Conservation (phyloP, 106 monocot species). For the Acanthochlamys bracteata region DNA sequence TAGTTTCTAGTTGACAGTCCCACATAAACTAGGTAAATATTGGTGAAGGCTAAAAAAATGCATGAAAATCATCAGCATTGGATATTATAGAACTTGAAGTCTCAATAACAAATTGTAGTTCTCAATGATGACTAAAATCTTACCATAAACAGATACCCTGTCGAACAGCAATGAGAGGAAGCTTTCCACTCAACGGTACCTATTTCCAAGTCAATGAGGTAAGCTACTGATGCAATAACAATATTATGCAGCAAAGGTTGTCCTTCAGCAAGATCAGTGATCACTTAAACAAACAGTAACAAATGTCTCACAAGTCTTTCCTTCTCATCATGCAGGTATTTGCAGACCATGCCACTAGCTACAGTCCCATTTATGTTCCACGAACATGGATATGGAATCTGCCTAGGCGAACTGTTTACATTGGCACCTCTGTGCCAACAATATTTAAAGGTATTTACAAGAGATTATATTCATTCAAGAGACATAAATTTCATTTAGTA, state of each 20-base stretch:
- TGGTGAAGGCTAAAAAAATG: no score
- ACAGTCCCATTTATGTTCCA: slow-evolving; percentile 38
- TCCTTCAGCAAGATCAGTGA: no score
- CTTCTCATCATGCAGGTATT: slow-evolving; percentile 38
- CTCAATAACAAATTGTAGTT: neutral
- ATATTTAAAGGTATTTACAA: slow-evolving; percentile 50
- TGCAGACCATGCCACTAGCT: slow-evolving; percentile 63
- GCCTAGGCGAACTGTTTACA: slow-evolving; percentile 67
- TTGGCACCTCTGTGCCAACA: slow-evolving; percentile 62
- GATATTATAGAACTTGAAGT: neutral
- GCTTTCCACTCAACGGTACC: slow-evolving; percentile 57
- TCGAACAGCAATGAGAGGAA: slow-evolving; percentile 57
- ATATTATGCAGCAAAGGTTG: no score
- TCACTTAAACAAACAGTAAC: neutral
- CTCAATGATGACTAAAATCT: neutral
- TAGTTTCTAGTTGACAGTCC: neutral
- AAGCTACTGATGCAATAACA: neutral
- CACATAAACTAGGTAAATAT: neutral
- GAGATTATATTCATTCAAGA: neutral
- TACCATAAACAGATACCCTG: slow-evolving; percentile 40
- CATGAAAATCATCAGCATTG: neutral
- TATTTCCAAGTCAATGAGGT: slow-evolving; percentile 71
- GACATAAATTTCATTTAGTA: neutral
- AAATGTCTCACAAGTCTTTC: neutral
- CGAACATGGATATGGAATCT: slow-evolving; percentile 59